phyloP scores from a whole-genome alignment of 306 rosid species.

The Prunus mongolica region DNA sequence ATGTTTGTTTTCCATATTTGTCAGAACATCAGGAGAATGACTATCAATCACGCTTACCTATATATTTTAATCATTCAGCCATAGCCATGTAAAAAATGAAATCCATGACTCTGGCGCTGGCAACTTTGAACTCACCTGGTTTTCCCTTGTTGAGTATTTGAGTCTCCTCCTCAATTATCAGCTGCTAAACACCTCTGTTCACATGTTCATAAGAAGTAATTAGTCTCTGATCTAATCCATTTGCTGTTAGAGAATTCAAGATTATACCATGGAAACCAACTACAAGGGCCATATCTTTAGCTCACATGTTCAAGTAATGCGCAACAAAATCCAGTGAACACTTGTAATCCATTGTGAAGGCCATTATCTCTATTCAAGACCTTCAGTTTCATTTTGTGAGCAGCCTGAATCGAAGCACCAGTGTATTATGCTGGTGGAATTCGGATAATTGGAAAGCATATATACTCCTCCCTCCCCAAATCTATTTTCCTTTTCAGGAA shows the following conservation, averaged over 20 bases:
- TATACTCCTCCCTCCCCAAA: neutral
- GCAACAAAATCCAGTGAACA: neutral
- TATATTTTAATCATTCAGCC: neutral
- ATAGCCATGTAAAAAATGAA: neutral
- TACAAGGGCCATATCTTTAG: neutral
- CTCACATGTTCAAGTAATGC: neutral
- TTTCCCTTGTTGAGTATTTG: neutral
- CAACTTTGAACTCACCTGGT: neutral
- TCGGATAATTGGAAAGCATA: neutral
- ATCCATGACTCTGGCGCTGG: neutral
- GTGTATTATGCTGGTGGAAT: neutral
- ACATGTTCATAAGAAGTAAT: neutral
- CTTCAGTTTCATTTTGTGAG: constrained; percentile 2
- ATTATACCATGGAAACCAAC: neutral
- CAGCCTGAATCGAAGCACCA: neutral
- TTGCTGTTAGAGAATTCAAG: neutral
- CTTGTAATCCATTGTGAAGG: neutral
- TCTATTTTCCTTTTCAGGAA: no score
- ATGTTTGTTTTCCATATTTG: neutral
- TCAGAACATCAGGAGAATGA: neutral
- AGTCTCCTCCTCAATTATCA: neutral
- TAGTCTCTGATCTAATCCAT: neutral
- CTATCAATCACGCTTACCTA: neutral
- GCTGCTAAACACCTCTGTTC: neutral
- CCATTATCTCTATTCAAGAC: neutral